A percentile compares a stretch with the other conserved stretches of the same genome.
phyloP scores from a whole-genome alignment of 192 early-diverging fungal species.

The Backusella psychrophila region DNA sequence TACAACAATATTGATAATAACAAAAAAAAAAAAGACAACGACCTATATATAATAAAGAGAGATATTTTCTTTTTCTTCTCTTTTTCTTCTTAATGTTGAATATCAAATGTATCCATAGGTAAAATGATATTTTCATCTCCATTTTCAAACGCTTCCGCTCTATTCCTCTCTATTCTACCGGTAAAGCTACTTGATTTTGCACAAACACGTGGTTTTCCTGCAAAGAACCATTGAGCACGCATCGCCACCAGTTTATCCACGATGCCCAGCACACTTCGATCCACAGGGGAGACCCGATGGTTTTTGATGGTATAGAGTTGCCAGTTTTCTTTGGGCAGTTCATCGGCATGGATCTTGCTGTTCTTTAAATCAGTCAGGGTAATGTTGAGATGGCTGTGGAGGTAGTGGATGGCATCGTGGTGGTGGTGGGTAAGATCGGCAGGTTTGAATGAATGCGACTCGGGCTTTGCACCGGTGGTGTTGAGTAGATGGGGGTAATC shows the following conservation, averaged over 20 bases:
- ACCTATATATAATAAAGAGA: background rate
- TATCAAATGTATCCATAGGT: conserved; percentile 12
- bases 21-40: background rate
- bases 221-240: conserved; percentile 35
- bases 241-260: conserved; percentile 40
- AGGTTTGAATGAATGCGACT: conserved; percentile 33
- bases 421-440: conserved; percentile 25
- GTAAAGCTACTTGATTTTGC: conserved; percentile 34
- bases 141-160: conserved; percentile 6
- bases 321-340: conserved; percentile 26
- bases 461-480: conserved; percentile 19
- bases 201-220: conserved; percentile 28
- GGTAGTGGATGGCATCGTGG: conserved; percentile 30
- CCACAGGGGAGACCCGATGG: background rate
- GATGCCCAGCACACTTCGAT: conserved; percentile 30
- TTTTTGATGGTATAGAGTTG: conserved; percentile 9
- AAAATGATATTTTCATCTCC: conserved; percentile 16
- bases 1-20: background rate
- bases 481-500: conserved; percentile 41
- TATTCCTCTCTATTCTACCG: conserved; percentile 21
- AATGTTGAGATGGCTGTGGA: conserved; percentile 28
- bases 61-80: background rate
- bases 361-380: conserved; percentile 20
- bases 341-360: conserved; percentile 8
- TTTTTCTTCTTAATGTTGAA: background rate